Evolutionary conservation across 176 grass and related monocot species (phyloP), one percentile per base, ranked within the genome.

Genomic region (Olyra latifolia): DNA sequence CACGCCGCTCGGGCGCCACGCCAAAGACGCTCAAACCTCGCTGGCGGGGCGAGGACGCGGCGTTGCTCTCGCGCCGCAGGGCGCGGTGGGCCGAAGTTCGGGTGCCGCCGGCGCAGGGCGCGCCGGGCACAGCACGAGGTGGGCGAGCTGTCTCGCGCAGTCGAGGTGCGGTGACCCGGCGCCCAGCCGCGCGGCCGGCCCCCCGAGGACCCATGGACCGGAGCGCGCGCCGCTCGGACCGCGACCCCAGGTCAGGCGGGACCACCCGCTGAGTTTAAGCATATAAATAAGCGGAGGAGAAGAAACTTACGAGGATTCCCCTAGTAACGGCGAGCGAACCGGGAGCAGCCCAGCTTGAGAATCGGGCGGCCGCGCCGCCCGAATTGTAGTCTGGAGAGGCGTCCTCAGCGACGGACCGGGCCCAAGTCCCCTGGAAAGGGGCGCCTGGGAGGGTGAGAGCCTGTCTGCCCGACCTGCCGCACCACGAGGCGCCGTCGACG

Each of bases 391-490:
- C 78, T 74, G 88, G 87, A 85, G 82, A 89, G 83, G 87, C 77
- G 48, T 81, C 82, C 87, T 85, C 82, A 66, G 71, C 66, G 78
- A 81, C 74, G 58, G 79, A 84, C 69, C 53, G 69, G n/a, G 82
- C 78, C 85, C 54, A 72, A 86, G 77, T 88, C 85, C 82, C 82
- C 74, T 83, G 78, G 86, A 88, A 92, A 86, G 90, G 90, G 82
- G 82, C 82, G 72, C 72, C 78, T 16, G 60, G 82, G 82, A 89
- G 84, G 91, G 87, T 93, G 81, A 93, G 91, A 93, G 87, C 87
- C 90, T 63, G 83, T 93, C 65, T 27, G 81, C 84, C 49, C 53
- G 76, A 80, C 74, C 78, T 89, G 69, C 42, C 78, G 46, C 86
- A 83, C 79, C 87, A 92, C 83, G 87, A 92, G 90, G 87, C 80